phyloP scores from a whole-genome alignment of 495 filamentous ascomycete genomes.

The Aspergillus cavernicola region DNA sequence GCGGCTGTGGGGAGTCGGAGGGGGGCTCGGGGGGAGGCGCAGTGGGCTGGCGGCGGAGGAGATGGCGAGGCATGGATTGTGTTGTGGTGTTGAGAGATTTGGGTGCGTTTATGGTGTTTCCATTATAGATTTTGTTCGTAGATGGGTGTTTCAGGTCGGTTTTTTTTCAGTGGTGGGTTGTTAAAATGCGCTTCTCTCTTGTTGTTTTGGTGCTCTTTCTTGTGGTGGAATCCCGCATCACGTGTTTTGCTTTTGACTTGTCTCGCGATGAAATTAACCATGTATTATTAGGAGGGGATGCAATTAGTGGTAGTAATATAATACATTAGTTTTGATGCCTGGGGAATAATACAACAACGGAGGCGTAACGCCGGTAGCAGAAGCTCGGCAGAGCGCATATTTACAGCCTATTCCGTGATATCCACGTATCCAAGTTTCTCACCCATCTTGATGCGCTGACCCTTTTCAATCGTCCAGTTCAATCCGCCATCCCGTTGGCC shows the following conservation, averaged over 20 bases:
- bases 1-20: slow-evolving; percentile 13
- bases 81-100: background rate
- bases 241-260: too few relatives aligned
- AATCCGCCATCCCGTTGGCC: slow-evolving; percentile 63
- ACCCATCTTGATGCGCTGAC: slow-evolving; percentile 84
- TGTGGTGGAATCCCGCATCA: slow-evolving; percentile 8
- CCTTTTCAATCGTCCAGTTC: slow-evolving; percentile 77
- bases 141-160: background rate
- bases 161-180: background rate
- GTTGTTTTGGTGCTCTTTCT: background rate
- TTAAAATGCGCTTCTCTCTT: background rate
- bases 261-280: background rate
- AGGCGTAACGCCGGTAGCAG: background rate
- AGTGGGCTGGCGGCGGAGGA: slow-evolving; percentile 21
- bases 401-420: slow-evolving; percentile 15
- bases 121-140: background rate
- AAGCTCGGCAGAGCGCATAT: background rate
- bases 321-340: slow-evolving; percentile 3
- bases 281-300: background rate
- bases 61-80: slow-evolving; percentile 27
- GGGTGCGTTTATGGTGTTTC: background rate
- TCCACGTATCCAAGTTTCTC: slow-evolving; percentile 72
- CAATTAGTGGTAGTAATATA: slow-evolving; percentile 3
- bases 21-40: slow-evolving; percentile 14
- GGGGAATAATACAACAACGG: slow-evolving; percentile 2